These are phyloP conservation scores for Ustilago shanxiensis DNA, from an alignment of 1,284 basidiomycete genomes.

Conservation along the genomic window DNA sequence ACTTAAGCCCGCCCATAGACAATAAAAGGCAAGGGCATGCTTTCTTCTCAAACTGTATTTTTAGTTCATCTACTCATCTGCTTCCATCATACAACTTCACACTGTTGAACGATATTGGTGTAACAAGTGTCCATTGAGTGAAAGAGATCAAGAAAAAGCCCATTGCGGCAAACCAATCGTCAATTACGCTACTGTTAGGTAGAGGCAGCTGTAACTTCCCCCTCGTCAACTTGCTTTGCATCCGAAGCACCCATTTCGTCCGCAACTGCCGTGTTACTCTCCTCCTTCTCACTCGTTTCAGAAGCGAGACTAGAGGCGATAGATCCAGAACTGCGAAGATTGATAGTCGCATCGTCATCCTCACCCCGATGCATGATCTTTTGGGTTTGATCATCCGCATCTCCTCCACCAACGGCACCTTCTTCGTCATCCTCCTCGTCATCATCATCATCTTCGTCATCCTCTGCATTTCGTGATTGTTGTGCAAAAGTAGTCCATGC, in stretches of 20 bases:
- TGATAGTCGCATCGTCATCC: slow-evolving; percentile 43
- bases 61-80: neutral
- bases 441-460: slow-evolving; percentile 8
- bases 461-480: neutral
- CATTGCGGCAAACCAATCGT: neutral
- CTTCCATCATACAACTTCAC: neutral
- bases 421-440: slow-evolving; percentile 23
- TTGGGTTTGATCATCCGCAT: slow-evolving; percentile 24
- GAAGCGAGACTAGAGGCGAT: slow-evolving; percentile 10
- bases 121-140: slow-evolving; percentile 9
- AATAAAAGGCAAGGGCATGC: neutral
- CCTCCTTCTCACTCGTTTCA: neutral
- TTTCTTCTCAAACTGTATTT: slow-evolving; percentile 5
- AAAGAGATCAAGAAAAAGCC: neutral
- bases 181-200: neutral
- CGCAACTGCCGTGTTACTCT: neutral
- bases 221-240: neutral
- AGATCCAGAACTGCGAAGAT: slow-evolving; percentile 17
- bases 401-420: slow-evolving; percentile 5
- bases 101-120: too few species aligned
- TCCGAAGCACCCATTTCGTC: neutral
- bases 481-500: slow-evolving; percentile 22
- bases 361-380: slow-evolving; percentile 13
- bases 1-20: neutral
- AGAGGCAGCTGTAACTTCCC: neutral